Evolutionary conservation across 1,284 basidiomycete species (phyloP).

Genomic region (Cutaneotrichosporon arboriforme): DNA sequence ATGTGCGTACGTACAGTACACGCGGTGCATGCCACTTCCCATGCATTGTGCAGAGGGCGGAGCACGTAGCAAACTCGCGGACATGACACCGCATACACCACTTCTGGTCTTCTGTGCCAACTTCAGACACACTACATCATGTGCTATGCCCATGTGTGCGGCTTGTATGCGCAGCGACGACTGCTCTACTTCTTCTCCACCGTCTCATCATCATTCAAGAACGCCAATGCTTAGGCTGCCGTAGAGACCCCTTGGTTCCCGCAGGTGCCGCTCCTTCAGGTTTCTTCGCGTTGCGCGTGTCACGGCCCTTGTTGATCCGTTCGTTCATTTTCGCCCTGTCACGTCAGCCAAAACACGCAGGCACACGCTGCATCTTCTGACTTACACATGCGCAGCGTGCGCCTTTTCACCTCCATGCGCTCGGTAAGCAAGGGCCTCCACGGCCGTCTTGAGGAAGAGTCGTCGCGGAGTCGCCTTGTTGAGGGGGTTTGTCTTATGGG

Average conservation of each 20-base stretch:
- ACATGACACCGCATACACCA: no score
- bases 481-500: constrained; percentile 17
- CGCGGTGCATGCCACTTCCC: no score
- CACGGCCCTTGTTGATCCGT: constrained; percentile 4
- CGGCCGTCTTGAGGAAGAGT: constrained; percentile 13
- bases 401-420: constrained; percentile 23
- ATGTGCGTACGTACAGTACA: no score
- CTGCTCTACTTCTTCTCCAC: no score
- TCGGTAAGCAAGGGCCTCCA: constrained; percentile 25
- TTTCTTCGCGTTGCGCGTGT: constrained; percentile 7
- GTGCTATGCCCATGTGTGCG: no score
- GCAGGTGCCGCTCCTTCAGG: no score
- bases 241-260: not conserved
- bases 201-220: no score
- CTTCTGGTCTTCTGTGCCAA: no score
- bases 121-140: no score
- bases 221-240: constrained; percentile 1
- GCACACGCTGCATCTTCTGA: not conserved
- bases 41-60: no score
- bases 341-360: not conserved
- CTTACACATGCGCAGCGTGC: constrained; percentile 21
- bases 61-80: no score
- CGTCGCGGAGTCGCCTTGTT: constrained; percentile 11
- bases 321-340: constrained; percentile 2
- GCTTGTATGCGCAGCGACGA: no score